Evolutionary conservation across 768 basidiomycete species (phyloP).

Genomic region (Lanmaoa rubissima): DNA sequence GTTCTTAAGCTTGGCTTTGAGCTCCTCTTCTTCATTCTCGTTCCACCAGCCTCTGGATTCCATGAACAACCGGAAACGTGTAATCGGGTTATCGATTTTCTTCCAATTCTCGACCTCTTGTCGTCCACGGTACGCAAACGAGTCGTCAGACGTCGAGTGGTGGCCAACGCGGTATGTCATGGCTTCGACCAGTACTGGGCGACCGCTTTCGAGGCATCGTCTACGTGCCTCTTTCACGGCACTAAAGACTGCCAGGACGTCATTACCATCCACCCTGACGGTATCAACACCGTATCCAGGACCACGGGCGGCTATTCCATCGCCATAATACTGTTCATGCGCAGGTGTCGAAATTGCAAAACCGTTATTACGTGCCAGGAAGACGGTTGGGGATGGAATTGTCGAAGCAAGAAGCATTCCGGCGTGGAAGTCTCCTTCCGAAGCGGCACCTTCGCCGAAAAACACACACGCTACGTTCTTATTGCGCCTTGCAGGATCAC

Average conservation of each 20-base stretch:
- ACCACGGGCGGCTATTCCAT: slow-evolving; percentile 89
- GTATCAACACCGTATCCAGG: slow-evolving; percentile 91
- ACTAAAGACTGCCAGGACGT: slow-evolving; percentile 77
- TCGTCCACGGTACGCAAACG: slow-evolving; percentile 86
- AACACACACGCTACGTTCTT: slow-evolving; percentile 83
- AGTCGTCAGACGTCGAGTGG: slow-evolving; percentile 94
- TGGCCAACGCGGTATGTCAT: slow-evolving; percentile 96
- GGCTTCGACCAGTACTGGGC: slow-evolving; percentile 83
- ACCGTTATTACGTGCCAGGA: slow-evolving; percentile 80
- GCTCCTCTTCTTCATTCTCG: slow-evolving; percentile 64
- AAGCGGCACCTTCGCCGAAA: slow-evolving; percentile 93
- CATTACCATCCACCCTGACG: slow-evolving; percentile 92
- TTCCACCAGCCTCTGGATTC: slow-evolving; percentile 87
- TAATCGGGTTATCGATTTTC: slow-evolving; percentile 86
- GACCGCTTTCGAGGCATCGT: slow-evolving; percentile 71
- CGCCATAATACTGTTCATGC: slow-evolving; percentile 86
- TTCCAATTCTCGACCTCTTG: slow-evolving; percentile 92
- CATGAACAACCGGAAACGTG: slow-evolving; percentile 81
- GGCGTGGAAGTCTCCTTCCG: slow-evolving; percentile 95
- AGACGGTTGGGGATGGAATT: slow-evolving; percentile 70
- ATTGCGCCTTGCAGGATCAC: slow-evolving; percentile 64
- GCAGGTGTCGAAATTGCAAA: slow-evolving; percentile 95
- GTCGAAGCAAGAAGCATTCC: slow-evolving; percentile 80
- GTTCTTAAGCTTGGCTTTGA: slow-evolving; percentile 64
- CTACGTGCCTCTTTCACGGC: slow-evolving; percentile 71